Conservation (phyloP, 768 basidiomycete genomes). For the Agrocybe praecox region DNA sequence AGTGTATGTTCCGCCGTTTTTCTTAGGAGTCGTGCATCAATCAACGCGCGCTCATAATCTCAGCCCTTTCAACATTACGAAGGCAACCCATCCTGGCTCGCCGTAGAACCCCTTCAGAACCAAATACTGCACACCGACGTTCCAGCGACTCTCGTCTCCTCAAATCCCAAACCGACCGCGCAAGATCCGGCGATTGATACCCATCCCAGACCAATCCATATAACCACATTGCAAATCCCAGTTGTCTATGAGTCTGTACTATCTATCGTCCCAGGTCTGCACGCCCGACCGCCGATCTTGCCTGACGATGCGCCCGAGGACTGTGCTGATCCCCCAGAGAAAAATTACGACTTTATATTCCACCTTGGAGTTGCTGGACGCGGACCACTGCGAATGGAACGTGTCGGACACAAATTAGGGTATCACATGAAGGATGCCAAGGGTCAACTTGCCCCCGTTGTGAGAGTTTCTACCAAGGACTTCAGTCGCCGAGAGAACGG, state of each 20-base stretch:
- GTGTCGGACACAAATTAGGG: constrained; percentile 65
- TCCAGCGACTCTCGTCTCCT: constrained; percentile 19
- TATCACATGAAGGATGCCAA: constrained; percentile 71
- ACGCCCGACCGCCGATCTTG: constrained; percentile 59
- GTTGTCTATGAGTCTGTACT: constrained; percentile 62
- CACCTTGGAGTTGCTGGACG: constrained; percentile 71
- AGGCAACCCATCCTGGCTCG: constrained; percentile 75
- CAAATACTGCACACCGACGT: constrained; percentile 43
- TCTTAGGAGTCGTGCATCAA: background rate
- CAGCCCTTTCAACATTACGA: constrained; percentile 59
- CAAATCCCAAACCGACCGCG: constrained; percentile 4
- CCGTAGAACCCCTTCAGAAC: constrained; percentile 65
- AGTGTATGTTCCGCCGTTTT: constrained; percentile 14
- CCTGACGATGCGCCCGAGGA: constrained; percentile 33
- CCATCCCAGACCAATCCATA: constrained; percentile 52
- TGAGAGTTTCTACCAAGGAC: constrained; percentile 42
- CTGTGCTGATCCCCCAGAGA: constrained; percentile 40
- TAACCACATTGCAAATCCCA: constrained; percentile 60
- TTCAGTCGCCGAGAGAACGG: constrained; percentile 41
- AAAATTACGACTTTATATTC: constrained; percentile 70
- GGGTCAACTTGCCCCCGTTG: constrained; percentile 56
- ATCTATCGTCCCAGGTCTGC: constrained; percentile 55
- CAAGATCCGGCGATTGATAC: constrained; percentile 11
- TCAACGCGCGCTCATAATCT: constrained; percentile 1
- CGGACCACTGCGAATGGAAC: constrained; percentile 65